A percentile compares a stretch with the other conserved stretches of the same genome.
Evolutionary conservation across 192 early-diverging fungal species (phyloP).

Genomic region (Coemansia sp.): DNA sequence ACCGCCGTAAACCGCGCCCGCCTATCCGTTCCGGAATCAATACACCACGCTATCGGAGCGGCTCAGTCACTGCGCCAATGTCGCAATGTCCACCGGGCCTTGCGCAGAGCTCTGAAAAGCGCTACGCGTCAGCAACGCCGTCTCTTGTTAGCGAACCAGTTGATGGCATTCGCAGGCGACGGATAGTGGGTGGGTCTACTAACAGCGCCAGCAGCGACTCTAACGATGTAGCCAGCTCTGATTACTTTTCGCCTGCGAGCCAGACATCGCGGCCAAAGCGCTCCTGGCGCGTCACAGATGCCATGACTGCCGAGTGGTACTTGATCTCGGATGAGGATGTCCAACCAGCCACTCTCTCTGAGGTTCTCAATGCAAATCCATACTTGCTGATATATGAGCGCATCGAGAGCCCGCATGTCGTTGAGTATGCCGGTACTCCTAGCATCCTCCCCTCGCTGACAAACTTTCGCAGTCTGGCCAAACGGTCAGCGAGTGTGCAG

Average conservation of each 20-base stretch:
- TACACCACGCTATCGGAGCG: slow-evolving; percentile 50
- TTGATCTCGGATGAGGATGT: slow-evolving; percentile 74
- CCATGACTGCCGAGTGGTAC: slow-evolving; percentile 65
- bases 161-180: slow-evolving; percentile 42
- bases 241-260: slow-evolving; percentile 16
- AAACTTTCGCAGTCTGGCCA: slow-evolving; percentile 47
- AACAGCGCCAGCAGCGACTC: slow-evolving; percentile 30
- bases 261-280: slow-evolving; percentile 40
- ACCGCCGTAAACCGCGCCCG: slow-evolving; percentile 63
- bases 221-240: not conserved
- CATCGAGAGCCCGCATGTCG: slow-evolving; percentile 36
- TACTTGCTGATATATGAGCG: slow-evolving; percentile 77
- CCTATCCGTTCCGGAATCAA: slow-evolving; percentile 52
- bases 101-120: slow-evolving; percentile 23
- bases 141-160: slow-evolving; percentile 15
- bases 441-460: slow-evolving; percentile 49
- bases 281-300: slow-evolving; percentile 48
- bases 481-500: slow-evolving; percentile 44
- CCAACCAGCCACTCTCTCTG: slow-evolving; percentile 59
- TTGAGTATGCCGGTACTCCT: slow-evolving; percentile 37
- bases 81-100: not conserved
- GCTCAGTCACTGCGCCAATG: slow-evolving; percentile 15
- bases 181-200: slow-evolving; percentile 38
- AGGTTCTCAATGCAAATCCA: slow-evolving; percentile 72
- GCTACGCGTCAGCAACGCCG: slow-evolving; percentile 25